phyloP scores from a whole-genome alignment of 1,284 basidiomycete species.

The Melampsora americana region DNA sequence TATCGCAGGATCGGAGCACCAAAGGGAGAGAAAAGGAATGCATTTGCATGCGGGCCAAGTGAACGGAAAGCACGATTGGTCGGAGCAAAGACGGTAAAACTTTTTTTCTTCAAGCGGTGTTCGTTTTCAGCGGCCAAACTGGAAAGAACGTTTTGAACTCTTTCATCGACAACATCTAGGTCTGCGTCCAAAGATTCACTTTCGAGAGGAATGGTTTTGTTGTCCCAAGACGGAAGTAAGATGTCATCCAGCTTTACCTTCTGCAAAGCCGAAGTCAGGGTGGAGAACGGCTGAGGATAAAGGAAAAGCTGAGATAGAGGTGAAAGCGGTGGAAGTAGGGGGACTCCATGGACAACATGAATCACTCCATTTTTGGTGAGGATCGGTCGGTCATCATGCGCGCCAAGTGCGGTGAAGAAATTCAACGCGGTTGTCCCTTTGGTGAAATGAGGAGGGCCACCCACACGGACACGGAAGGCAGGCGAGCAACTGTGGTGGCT shows the following conservation, averaged over 20 bases:
- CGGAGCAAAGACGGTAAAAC: constrained; percentile 40
- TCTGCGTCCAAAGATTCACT: constrained; percentile 7
- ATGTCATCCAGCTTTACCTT: constrained; percentile 48
- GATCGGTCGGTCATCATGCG: constrained; percentile 38
- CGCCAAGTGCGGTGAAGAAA: constrained; percentile 16
- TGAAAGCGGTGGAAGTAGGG: constrained; percentile 50
- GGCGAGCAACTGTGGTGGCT: background rate
- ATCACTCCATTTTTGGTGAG: constrained; percentile 51
- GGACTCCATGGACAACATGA: constrained; percentile 42
- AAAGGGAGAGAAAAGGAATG: constrained; percentile 51
- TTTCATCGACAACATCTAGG: constrained; percentile 46
- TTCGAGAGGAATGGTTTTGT: constrained; percentile 27
- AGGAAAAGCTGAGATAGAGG: constrained; percentile 50
- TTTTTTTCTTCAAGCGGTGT: constrained; percentile 1
- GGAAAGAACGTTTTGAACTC: constrained; percentile 30
- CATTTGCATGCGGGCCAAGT: constrained; percentile 40
- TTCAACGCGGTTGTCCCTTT: constrained; percentile 10
- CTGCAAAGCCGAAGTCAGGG: constrained; percentile 50
- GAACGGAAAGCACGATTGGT: constrained; percentile 21
- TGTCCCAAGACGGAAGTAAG: constrained; percentile 46
- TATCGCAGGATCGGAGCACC: constrained; percentile 48
- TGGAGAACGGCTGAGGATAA: constrained; percentile 48
- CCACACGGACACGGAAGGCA: constrained; percentile 22
- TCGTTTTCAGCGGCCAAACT: background rate
- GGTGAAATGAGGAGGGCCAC: background rate